A percentile compares a stretch with the other conserved stretches of the same genome.
Conservation (phyloP, 768 basidiomycete species). For the Auricularia heimuer region DNA sequence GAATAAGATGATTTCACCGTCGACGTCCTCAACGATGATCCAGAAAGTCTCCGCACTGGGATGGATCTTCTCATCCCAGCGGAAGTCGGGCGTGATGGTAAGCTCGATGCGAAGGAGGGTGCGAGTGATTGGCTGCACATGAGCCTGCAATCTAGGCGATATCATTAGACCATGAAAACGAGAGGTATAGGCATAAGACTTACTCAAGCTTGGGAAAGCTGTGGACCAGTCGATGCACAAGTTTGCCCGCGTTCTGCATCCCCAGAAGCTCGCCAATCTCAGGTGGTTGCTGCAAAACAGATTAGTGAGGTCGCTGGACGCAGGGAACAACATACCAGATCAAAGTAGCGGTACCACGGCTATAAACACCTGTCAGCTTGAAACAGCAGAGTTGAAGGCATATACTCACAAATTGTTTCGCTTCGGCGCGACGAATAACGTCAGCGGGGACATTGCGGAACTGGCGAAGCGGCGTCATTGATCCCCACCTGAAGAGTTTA, state of each 20-base stretch:
- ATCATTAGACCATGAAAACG: neutral
- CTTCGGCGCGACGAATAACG: conserved; percentile 82
- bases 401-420: conserved; percentile 84
- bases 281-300: conserved; percentile 45
- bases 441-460: conserved; percentile 86
- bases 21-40: conserved; percentile 93
- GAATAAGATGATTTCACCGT: conserved; percentile 93
- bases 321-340: conserved; percentile 37
- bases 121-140: conserved; percentile 93
- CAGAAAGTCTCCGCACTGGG: conserved; percentile 83
- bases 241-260: conserved; percentile 82
- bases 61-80: conserved; percentile 94
- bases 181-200: conserved; percentile 16
- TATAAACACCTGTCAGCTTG: conserved; percentile 15
- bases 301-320: conserved; percentile 1
- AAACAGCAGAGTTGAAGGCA: neutral
- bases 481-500: conserved; percentile 66
- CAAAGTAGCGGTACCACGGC: conserved; percentile 98
- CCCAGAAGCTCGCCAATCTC: conserved; percentile 95
- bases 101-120: conserved; percentile 87
- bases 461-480: conserved; percentile 94
- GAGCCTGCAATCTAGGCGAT: conserved; percentile 65
- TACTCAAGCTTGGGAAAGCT: conserved; percentile 92
- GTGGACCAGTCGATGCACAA: conserved; percentile 89
- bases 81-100: conserved; percentile 94